phyloP scores from a whole-genome alignment of 306 rosid species.

The Carpinus viminea region DNA sequence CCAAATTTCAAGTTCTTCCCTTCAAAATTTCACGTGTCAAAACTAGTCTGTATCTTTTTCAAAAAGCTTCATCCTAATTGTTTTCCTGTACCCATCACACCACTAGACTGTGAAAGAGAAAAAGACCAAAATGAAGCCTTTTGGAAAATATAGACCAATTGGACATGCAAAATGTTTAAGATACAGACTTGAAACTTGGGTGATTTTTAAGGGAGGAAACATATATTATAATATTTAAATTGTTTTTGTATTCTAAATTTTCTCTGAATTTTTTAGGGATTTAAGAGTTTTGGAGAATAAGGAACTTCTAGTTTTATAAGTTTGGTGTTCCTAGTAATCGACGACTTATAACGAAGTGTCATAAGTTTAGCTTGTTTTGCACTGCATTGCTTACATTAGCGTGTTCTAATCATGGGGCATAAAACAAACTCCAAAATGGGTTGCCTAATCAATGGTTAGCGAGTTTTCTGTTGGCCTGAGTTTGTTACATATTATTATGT shows the following conservation, averaged over 20 bases:
- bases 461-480: background rate
- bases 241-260: background rate
- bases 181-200: background rate
- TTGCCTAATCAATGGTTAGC: background rate
- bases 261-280: background rate
- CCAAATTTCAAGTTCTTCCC: no score
- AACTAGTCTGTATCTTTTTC: no score
- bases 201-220: no score
- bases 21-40: no score
- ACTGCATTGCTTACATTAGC: background rate
- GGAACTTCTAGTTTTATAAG: background rate
- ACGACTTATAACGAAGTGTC: background rate
- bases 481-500: background rate
- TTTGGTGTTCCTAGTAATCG: background rate
- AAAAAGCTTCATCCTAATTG: no score
- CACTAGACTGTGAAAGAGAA: no score
- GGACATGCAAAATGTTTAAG: background rate
- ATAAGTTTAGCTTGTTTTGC: background rate
- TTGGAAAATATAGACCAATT: background rate
- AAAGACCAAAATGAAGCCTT: no score
- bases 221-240: background rate
- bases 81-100: no score
- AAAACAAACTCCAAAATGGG: background rate
- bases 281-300: background rate
- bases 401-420: background rate